These are phyloP conservation scores for Oryza coarctata DNA, from an alignment of 176 grass and related monocot genomes.

Conservation along the genomic window DNA sequence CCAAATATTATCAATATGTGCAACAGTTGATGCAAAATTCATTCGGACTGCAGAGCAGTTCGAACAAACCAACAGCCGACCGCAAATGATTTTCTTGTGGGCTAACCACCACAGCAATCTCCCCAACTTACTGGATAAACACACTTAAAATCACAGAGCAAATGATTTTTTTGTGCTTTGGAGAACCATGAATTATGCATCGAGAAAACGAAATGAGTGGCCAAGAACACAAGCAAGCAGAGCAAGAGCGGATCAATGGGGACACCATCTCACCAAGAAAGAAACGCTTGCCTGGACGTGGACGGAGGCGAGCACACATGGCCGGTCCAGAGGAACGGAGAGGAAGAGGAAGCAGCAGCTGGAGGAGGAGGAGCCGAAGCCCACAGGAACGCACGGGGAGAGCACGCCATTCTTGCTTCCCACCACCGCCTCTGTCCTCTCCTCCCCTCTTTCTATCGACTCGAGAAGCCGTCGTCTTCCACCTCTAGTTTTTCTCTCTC, in stretches of 20 bases:
- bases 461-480: slow-evolving; percentile 32
- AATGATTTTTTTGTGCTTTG: background rate
- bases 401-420: slow-evolving; percentile 50
- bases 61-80: background rate
- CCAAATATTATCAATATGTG: background rate
- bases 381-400: slow-evolving; percentile 15
- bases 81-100: background rate
- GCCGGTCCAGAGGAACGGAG: slow-evolving; percentile 14
- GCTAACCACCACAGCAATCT: slow-evolving; percentile 22
- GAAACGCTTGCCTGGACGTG: slow-evolving; percentile 33
- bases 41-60: slow-evolving; percentile 2
- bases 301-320: slow-evolving; percentile 20
- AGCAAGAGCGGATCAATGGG: background rate
- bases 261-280: background rate
- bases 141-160: background rate
- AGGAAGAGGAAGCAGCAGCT: background rate
- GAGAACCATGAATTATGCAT: background rate
- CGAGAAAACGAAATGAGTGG: background rate
- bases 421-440: background rate
- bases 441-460: slow-evolving; percentile 39
- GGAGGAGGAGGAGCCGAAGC: background rate
- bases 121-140: background rate
- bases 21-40: background rate
- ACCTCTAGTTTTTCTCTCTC: slow-evolving; percentile 33
- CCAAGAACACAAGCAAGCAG: background rate